Base-by-base conservation (phyloP, 306 rosid species). In the Quercus bicolor region DNA sequence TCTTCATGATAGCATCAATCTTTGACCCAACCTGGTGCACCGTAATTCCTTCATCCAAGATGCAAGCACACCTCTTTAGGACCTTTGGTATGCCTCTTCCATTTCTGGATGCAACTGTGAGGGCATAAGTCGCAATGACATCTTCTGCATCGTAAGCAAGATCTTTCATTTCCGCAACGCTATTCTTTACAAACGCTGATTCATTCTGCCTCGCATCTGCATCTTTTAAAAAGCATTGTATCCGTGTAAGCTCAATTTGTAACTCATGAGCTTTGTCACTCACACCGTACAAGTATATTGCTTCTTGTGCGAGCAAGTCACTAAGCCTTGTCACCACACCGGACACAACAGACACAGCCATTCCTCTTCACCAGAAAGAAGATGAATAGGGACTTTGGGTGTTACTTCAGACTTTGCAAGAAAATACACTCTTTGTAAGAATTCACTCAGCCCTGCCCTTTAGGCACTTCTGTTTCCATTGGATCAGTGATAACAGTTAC, bases 161-260 rank as follows among this genome's bases (percentile, higher is more conserved):
- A 28, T 28, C 31, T 28, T 3, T 28, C 4, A 28, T 28, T 28
- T 28, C 31, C 0, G 31, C 31, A 28, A 28, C 31, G 29, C 86
- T 83, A 8, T 70, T 84, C 5, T 52, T 65, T 28, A 85, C 70
- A 15, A 66, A 65, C 33, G 73, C 78, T 72, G 82, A 75, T 5
- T 73, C 86, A 0, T 83, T 86, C 76, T 90, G 90, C 74, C 69
- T 86, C 69, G 83, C 78, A 29, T 88, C 89, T n/a, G 68, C 84
- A 37, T 76, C 73, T 68, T 71, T 29, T 31, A 81, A 37, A 20
- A 75, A 70, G 56, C 34, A 20, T 20, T 40, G 48, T 2, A 40
- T 40, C 48, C 8, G 48, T 40, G 0, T 40, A 9, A 40, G 48
- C 48, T 40, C 9, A 0, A 12, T 40, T 40, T 40, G 48, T 40